Conservation (phyloP, 257 asterid species). For the Solanum sitiens region DNA sequence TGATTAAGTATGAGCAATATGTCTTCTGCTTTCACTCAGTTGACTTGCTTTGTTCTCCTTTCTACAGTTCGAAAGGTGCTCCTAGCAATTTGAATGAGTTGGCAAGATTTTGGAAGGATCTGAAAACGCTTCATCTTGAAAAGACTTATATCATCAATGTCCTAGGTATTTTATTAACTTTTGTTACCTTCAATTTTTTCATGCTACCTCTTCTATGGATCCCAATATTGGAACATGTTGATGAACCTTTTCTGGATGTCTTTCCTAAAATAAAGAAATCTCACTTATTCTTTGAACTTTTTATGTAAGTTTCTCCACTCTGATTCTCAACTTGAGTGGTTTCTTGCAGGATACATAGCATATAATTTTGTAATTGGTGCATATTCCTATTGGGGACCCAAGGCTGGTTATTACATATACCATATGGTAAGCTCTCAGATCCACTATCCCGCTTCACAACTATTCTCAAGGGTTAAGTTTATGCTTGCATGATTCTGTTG, state of each 20-base stretch:
- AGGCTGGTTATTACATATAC: slow-evolving; percentile 90
- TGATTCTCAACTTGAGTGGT: not conserved
- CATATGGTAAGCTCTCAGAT: slow-evolving; percentile 56
- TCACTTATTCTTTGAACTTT: not conserved
- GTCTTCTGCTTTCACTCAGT: not conserved
- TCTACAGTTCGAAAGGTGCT: slow-evolving; percentile 35
- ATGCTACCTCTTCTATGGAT: slow-evolving; percentile 7
- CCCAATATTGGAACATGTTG: not conserved
- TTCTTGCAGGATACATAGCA: slow-evolving; percentile 74
- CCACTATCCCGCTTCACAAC: not conserved
- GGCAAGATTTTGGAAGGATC: slow-evolving; percentile 39
- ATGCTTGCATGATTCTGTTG: not conserved
- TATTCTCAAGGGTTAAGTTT: not conserved
- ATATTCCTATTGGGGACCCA: slow-evolving; percentile 99
- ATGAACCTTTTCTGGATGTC: slow-evolving; percentile 3
- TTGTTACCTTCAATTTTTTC: not conserved
- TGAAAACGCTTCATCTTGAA: slow-evolving; percentile 57
- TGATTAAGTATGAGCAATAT: not conserved
- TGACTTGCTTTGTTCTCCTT: not conserved
- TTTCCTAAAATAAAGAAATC: not conserved
- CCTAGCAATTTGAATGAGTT: slow-evolving; percentile 5
- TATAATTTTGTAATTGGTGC: slow-evolving; percentile 96
- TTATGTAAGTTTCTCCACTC: not conserved
- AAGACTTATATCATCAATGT: slow-evolving; percentile 78
- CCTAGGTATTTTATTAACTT: slow-evolving; percentile 48